Conservation (phyloP, 345 rosid genomes). For the Camelina sativa region DNA sequence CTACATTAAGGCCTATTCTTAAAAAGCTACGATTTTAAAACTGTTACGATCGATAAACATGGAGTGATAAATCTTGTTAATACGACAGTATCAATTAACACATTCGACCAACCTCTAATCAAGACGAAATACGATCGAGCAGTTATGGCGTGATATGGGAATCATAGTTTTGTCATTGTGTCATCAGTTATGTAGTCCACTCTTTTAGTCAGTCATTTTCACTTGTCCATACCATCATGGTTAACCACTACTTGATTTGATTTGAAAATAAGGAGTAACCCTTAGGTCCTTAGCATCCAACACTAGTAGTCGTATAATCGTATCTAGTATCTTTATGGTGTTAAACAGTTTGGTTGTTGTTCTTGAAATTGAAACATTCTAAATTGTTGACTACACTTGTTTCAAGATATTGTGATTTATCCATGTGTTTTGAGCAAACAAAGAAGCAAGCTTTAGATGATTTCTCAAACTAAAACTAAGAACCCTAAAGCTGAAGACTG, state of each 20-base stretch:
- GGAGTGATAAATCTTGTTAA: no score
- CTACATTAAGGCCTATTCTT: no score
- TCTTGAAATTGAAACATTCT: background rate
- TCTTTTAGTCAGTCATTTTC: background rate
- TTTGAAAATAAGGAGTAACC: conserved; percentile 2
- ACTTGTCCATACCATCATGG: conserved; percentile 10
- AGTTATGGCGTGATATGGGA: background rate
- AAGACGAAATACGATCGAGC: no score
- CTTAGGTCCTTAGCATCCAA: background rate
- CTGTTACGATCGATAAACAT: no score
- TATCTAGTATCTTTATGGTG: background rate
- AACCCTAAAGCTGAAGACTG: background rate
- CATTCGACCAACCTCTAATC: no score
- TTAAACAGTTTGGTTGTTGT: conserved; percentile 5
- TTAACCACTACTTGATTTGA: conserved; percentile 1
- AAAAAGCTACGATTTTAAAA: no score
- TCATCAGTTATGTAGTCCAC: background rate
- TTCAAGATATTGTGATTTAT: conserved; percentile 4
- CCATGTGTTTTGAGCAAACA: background rate
- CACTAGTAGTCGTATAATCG: background rate
- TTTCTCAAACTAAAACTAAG: background rate
- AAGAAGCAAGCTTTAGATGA: conserved; percentile 3
- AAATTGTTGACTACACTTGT: conserved; percentile 1
- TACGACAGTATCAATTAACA: no score
- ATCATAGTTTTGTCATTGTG: background rate